A percentile compares a stretch with the other conserved stretches of the same genome.
phyloP scores from a whole-genome alignment of 768 basidiomycete genomes.

The Collybia sp. region DNA sequence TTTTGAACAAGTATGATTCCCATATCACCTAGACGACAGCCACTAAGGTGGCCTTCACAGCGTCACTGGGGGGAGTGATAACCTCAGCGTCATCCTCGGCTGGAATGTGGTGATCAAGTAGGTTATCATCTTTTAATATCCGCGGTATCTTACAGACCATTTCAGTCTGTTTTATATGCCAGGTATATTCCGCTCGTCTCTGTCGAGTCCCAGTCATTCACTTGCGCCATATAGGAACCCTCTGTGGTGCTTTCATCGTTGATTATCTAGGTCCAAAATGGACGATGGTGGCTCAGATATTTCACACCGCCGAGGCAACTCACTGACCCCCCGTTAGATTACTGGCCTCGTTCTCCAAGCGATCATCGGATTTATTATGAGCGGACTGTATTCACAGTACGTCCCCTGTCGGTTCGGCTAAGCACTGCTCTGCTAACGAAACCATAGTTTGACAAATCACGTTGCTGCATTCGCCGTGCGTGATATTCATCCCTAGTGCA shows the following conservation, averaged over 20 bases:
- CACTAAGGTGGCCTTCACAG: conserved; percentile 23
- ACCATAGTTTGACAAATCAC: conserved; percentile 47
- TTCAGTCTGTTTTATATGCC: conserved; percentile 33
- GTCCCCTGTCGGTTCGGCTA: conserved; percentile 7
- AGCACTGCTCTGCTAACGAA: conserved; percentile 2
- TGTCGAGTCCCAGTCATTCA: conserved; percentile 1
- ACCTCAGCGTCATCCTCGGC: conserved; percentile 65
- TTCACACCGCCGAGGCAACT: neutral
- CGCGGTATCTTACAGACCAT: neutral
- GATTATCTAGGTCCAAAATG: conserved; percentile 74
- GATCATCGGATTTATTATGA: conserved; percentile 85
- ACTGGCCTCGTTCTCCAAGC: conserved; percentile 63
- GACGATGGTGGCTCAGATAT: conserved; percentile 50
- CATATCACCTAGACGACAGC: neutral
- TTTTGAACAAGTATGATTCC: conserved; percentile 53
- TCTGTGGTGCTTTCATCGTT: conserved; percentile 71
- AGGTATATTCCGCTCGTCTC: conserved; percentile 14
- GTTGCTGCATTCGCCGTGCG: conserved; percentile 74
- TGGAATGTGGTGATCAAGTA: conserved; percentile 87
- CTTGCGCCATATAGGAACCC: conserved; percentile 58
- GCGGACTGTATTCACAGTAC: conserved; percentile 63
- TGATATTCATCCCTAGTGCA: conserved; percentile 1
- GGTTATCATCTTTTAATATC: conserved; percentile 10
- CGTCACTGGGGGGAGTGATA: conserved; percentile 48
- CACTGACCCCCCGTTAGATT: conserved; percentile 39